Percentiles rank a stretch among this genome's conserved stretches.
These are phyloP conservation scores for Hebeloma cylindrosporum DNA, from an alignment of 768 basidiomycete genomes.

Conservation along the genomic window DNA sequence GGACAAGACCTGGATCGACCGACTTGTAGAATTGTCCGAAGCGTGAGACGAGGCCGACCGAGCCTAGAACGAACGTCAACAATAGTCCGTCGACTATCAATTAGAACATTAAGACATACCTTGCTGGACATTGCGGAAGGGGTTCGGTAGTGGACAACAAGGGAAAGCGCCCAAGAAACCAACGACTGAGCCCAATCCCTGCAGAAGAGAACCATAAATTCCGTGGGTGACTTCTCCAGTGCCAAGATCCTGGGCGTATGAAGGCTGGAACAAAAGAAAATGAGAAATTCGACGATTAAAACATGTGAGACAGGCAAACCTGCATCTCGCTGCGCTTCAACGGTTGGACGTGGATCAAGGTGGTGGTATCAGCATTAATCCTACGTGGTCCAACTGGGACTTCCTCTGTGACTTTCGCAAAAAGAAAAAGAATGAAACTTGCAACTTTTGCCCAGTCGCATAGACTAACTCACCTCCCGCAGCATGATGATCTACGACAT, in stretches of 20 bases:
- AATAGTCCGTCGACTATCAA: slow-evolving; percentile 7
- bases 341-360: slow-evolving; percentile 80
- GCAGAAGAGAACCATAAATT: slow-evolving; percentile 79
- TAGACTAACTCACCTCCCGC: slow-evolving; percentile 51
- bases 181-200: slow-evolving; percentile 63
- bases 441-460: slow-evolving; percentile 1
- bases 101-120: slow-evolving; percentile 42
- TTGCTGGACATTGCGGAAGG: slow-evolving; percentile 83
- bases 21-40: slow-evolving; percentile 97
- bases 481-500: slow-evolving; percentile 74
- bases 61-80: slow-evolving; percentile 46
- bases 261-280: slow-evolving; percentile 52
- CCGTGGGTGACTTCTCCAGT: slow-evolving; percentile 77
- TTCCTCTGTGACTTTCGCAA: slow-evolving; percentile 64
- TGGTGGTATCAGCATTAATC: slow-evolving; percentile 25
- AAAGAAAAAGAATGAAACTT: slow-evolving; percentile 6
- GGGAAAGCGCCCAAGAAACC: slow-evolving; percentile 78
- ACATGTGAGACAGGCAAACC: slow-evolving; percentile 36
- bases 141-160: slow-evolving; percentile 83
- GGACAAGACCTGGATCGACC: slow-evolving; percentile 88
- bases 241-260: slow-evolving; percentile 90
- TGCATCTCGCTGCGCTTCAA: slow-evolving; percentile 87
- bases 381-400: slow-evolving; percentile 35
- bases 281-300: neutral
- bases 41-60: slow-evolving; percentile 87